Base-by-base conservation (phyloP, 2,329 filamentous ascomycete species). In the Botrytis fragariae region DNA sequence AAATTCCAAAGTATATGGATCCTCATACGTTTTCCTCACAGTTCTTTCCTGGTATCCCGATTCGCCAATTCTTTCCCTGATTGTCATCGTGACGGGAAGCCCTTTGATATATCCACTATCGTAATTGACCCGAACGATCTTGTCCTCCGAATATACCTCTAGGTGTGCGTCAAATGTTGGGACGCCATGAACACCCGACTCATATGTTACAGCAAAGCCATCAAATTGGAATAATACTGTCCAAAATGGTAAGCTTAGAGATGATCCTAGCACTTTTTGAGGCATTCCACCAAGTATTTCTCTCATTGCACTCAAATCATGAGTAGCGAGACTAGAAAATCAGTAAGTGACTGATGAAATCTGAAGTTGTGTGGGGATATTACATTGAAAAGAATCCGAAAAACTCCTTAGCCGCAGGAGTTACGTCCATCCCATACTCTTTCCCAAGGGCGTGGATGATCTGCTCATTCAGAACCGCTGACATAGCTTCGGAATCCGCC, bases 361-460 rank as follows among this genome's bases (percentile, higher is more conserved):
- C 45, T 29, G 9, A 4, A 60, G 18, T 37, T 29, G 2, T 25
- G 37, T 39, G 25, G 32, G 32, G 18, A 20, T 22, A 10, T 61
- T 68, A 72, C 71, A 67, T 68, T 60, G 51, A 54, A 37, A 72
- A 60, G 16, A 72, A 69, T 25, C 51, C 63, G 18, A 72, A 54
- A n/a, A 72, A 72, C 2, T 72, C 63, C 54, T 72, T 72, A 8
- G 63, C n/a, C 12, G 62, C 39, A 6, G 51, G 54, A 10, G 63
- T 72, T 20, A 72, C 71, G 20, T 72, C 54, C 6, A 72, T 54
- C 20, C 42, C 71, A 48, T 60, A 72, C 57, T 99, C 96, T 77
- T 97, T 95, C 74, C 92, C 90, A 77, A 98, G 90, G 44, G 95
- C 96, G 81, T 94, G 88, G 80, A 92, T 92, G 42, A 99, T 90